A percentile compares a stretch with the other conserved stretches of the same genome.
Evolutionary conservation across 805 yeast genomes (phyloP).

Genomic region (Candida maris): DNA sequence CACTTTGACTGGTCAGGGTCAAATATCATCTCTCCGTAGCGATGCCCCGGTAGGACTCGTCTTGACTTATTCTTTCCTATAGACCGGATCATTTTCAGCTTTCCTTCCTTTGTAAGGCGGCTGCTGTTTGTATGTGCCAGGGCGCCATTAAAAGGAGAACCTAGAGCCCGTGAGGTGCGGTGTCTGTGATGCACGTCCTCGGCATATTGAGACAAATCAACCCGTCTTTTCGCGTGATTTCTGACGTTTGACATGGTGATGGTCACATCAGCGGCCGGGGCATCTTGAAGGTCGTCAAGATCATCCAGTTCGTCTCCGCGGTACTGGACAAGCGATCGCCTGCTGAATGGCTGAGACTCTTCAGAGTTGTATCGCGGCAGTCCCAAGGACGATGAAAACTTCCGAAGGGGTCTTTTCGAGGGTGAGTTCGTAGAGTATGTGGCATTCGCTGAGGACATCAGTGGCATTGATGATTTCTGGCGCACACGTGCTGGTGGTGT

Average conservation of each 20-base stretch:
- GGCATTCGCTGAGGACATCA: slow-evolving; percentile 10
- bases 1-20: slow-evolving; percentile 50
- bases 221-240: slow-evolving; percentile 20
- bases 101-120: slow-evolving; percentile 30
- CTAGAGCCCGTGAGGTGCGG: slow-evolving; percentile 8
- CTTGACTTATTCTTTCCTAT: slow-evolving; percentile 24
- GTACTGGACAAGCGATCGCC: neutral
- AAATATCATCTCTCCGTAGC: slow-evolving; percentile 46
- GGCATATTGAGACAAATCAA: slow-evolving; percentile 27
- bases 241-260: slow-evolving; percentile 27
- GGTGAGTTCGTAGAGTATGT: slow-evolving; percentile 15
- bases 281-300: slow-evolving; percentile 25
- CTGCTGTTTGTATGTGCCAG: slow-evolving; percentile 17
- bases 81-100: slow-evolving; percentile 27
- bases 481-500: slow-evolving; percentile 9
- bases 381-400: slow-evolving; percentile 29
- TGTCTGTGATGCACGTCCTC: slow-evolving; percentile 9
- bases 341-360: neutral
- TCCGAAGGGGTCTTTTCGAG: slow-evolving; percentile 20
- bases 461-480: slow-evolving; percentile 27
- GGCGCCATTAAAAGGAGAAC: slow-evolving; percentile 1
- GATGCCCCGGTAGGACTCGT: slow-evolving; percentile 28
- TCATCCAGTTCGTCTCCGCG: slow-evolving; percentile 8
- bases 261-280: slow-evolving; percentile 25
- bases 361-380: slow-evolving; percentile 15